Base-by-base conservation (phyloP, 495 filamentous ascomycete genomes). In the Penicillium crystallinum region DNA sequence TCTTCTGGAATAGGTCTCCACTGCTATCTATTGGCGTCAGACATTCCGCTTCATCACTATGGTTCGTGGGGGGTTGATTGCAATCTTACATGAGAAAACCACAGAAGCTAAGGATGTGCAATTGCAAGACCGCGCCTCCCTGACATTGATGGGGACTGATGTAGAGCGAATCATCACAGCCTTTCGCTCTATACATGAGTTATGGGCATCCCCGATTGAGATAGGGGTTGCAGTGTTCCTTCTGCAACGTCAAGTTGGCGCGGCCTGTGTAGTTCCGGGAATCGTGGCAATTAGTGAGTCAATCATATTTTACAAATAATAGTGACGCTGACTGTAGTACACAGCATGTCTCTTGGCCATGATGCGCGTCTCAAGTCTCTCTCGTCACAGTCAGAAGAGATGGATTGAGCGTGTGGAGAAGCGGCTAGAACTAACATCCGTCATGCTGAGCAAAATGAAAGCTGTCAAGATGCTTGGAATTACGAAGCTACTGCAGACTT, bases 381-480 rank as follows among this genome's bases (percentile, higher is more conserved):
- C 23, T 23, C 27, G 39, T 14, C 4, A 34, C 4, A 35, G 33
- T 0, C 52, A 54, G 18, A 47, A 48, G 23, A 6, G 18, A 17
- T 54, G 52, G 52, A 17, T 49, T 4, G 45, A 35, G 17, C 27
- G 15, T 11, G 27, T 54, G 6, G 25, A 54, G 23, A 27, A 27
- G 17, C 23, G 52, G 11, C 29, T 54, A 2, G 44, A 19, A 8
- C n/a, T 54, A 3, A 54, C 52, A 12, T 15, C 52, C 4, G 4
- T 12, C 2, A 43, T 35, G 10, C 21, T 54, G 0, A 19, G 45
- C 4, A 14, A 38, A 14, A 54, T 54, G 18, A 54, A 54, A 43
- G 52, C 27, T 19, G 37, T 54, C 1, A 34, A 54, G 22, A 49
- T 54, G 52, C 45, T 54, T 1, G 52, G 52, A 1, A n/a, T 54